These are phyloP conservation scores for Hibiscus mutabilis DNA, from an alignment of 345 rosid species.

Conservation along the genomic window DNA sequence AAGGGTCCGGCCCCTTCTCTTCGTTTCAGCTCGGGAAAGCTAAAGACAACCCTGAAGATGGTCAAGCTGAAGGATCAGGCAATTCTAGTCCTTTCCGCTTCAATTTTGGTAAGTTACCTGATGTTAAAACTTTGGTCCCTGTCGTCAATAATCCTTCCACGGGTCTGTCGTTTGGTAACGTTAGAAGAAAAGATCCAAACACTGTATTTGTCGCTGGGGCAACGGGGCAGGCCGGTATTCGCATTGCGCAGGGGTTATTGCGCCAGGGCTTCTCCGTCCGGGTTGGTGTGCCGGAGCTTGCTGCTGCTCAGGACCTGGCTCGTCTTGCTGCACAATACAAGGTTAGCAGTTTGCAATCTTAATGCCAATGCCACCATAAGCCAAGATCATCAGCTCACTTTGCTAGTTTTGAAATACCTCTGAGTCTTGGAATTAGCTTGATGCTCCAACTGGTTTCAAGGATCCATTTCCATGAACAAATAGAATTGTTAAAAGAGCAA, in stretches of 20 bases:
- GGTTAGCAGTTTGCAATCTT: constrained; percentile 28
- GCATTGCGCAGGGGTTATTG: constrained; percentile 63
- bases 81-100: constrained; percentile 54
- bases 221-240: constrained; percentile 82
- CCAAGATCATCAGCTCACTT: background rate
- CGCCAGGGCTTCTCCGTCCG: constrained; percentile 80
- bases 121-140: constrained; percentile 58
- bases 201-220: constrained; percentile 95
- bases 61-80: constrained; percentile 12
- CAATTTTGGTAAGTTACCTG: constrained; percentile 51
- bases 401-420: background rate
- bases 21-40: constrained; percentile 44
- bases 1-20: constrained; percentile 39
- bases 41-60: constrained; percentile 29
- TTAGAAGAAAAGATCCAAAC: constrained; percentile 62
- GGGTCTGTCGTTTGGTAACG: constrained; percentile 54
- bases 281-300: constrained; percentile 85
- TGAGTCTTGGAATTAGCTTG: background rate
- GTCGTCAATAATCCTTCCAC: constrained; percentile 38
- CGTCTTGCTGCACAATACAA: constrained; percentile 74
- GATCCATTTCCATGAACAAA: background rate
- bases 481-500: too few species aligned
- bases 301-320: constrained; percentile 81
- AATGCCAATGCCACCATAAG: background rate
- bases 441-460: background rate